Conservation (phyloP, 305 asterid species). For the Fraxinus sp. region DNA sequence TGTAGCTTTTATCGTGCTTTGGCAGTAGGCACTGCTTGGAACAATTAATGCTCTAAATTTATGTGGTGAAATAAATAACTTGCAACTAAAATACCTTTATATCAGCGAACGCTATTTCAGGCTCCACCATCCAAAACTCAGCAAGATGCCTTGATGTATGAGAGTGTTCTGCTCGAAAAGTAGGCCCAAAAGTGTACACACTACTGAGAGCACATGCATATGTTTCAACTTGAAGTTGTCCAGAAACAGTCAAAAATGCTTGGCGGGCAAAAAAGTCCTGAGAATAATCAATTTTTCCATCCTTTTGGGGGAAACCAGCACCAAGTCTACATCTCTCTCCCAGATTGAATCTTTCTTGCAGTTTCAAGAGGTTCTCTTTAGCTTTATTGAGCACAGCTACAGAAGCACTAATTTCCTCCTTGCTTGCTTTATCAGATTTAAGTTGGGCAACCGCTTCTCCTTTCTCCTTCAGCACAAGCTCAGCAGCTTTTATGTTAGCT, state of each 20-base stretch:
- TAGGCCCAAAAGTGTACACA: constrained; percentile 95
- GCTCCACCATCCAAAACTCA: constrained; percentile 99
- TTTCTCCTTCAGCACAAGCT: constrained; percentile 64
- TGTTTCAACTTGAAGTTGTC: constrained; percentile 95
- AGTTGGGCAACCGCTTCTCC: constrained; percentile 70
- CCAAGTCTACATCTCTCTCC: constrained; percentile 56
- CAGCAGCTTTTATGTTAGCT: constrained; percentile 54
- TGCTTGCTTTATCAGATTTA: constrained; percentile 68
- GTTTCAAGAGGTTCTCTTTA: constrained; percentile 59
- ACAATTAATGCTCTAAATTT: not conserved
- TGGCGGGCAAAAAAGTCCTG: constrained; percentile 84
- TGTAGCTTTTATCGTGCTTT: constrained; percentile 4
- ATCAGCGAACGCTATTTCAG: constrained; percentile 95
- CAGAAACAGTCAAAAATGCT: constrained; percentile 93
- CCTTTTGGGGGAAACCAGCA: constrained; percentile 74
- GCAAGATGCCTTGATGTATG: constrained; percentile 93
- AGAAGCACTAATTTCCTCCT: constrained; percentile 55
- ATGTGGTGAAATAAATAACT: not conserved
- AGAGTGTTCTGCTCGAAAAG: constrained; percentile 90
- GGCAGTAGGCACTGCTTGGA: not conserved
- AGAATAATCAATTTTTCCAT: constrained; percentile 80
- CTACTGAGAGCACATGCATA: constrained; percentile 87
- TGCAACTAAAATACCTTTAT: constrained; percentile 46
- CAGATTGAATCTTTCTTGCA: constrained; percentile 56
- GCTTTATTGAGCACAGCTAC: constrained; percentile 73